Evolutionary conservation across 352 stramenopile species (phyloP), one percentile per base, ranked within the genome.

Genomic region (Globisporangium yorkense): DNA sequence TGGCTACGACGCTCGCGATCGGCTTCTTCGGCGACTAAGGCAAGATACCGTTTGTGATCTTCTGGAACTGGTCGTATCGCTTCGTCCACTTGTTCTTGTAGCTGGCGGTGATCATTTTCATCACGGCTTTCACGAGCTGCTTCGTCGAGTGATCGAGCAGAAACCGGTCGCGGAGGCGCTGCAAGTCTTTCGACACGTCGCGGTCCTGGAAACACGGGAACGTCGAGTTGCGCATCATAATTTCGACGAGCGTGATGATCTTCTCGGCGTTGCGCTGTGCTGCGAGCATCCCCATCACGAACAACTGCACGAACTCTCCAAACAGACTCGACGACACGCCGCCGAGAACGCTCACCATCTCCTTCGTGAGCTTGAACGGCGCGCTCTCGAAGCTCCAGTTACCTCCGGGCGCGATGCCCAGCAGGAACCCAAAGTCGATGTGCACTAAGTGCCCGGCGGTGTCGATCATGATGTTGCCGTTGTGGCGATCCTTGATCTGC

Each of bases 401-500:
- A 37, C 92, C 92, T 35, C 97, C 93, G 33, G 96, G 96, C 21
- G 88, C 91, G 56, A 98, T 96, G 24, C 93, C 95, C 5, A 99
- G 78, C 44, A 98, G 85, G 63, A 98, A 98, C 5, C 96, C 96
- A 71, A 98, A 99, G 73, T 99, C 96, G 56, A 98, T 99, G 78
- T 98, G 96, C 41, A 98, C 84, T 31, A 98, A 60, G 56, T 97
- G 83, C 0, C 92, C 93, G 47, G 90, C 56, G 20, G 65, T 79
- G 64, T 98, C 90, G 35, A 98, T 74, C 53, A 98, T 67, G 56
- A 98, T 97, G 56, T 99, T 98, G 16, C 93, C 96, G 66, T 99
- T 99, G 76, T 98, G 96, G 13, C 92, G 80, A 66, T 98, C 91
- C 75, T 98, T 98, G 65, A 97, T 89, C 70, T 94, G 77, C 24